Conservation (phyloP, 345 rosid genomes). For the Eucalyptus albens region DNA sequence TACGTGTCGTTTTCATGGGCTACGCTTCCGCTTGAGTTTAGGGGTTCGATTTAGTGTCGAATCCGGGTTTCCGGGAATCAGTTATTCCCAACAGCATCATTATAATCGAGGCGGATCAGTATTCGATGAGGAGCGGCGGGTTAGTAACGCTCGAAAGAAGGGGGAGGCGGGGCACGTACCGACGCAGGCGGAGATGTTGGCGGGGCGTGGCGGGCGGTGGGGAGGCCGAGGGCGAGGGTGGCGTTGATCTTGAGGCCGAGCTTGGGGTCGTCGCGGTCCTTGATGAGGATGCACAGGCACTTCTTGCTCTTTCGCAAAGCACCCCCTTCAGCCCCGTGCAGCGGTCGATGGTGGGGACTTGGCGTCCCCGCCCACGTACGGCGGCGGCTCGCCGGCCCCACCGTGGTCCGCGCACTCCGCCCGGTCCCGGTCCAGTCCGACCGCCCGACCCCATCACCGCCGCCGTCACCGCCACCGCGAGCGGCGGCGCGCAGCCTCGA, state of each 20-base stretch:
- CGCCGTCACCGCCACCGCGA: not conserved
- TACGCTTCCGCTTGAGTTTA: too few species aligned
- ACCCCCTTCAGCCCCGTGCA: constrained; percentile 67
- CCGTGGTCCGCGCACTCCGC: constrained; percentile 62
- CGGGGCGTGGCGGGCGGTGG: constrained; percentile 51
- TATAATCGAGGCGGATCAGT: not conserved
- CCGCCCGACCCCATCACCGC: not conserved
- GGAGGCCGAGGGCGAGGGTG: constrained; percentile 62
- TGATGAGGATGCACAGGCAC: constrained; percentile 68
- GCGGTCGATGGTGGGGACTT: constrained; percentile 79
- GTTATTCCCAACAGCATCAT: too few species aligned
- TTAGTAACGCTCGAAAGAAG: not conserved
- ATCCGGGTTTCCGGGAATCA: too few species aligned
- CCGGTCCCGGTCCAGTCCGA: constrained; percentile 45
- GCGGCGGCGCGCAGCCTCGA: not conserved
- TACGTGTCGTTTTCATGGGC: too few species aligned
- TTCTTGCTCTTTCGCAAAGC: constrained; percentile 36
- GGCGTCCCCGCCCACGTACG: constrained; percentile 74
- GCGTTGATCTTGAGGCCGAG: constrained; percentile 65
- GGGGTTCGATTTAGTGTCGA: too few species aligned
- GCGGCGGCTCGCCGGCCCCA: constrained; percentile 63
- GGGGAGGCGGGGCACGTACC: constrained; percentile 13
- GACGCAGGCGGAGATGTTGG: constrained; percentile 66
- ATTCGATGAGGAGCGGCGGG: too few species aligned
- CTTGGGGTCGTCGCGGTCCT: constrained; percentile 62